These are phyloP conservation scores for Helicocarpus griseus DNA, from an alignment of 2,329 filamentous ascomycete genomes.

Conservation along the genomic window DNA sequence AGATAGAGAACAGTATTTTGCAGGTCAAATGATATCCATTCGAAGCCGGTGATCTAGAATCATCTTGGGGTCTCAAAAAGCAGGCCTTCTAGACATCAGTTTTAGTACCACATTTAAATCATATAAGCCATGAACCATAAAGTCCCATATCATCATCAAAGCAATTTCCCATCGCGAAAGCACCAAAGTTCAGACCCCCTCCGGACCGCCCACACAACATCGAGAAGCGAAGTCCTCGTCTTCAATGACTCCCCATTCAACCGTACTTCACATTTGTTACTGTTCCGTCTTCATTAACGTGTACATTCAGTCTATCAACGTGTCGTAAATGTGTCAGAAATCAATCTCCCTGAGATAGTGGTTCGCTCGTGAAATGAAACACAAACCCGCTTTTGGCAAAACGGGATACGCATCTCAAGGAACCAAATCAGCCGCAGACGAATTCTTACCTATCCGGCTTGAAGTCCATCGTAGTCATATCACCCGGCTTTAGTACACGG, in stretches of 20 bases:
- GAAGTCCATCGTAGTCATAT: constrained; percentile 32
- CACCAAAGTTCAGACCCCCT: neutral
- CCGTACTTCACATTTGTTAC: constrained; percentile 36
- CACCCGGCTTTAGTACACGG: constrained; percentile 32
- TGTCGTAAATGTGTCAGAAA: neutral
- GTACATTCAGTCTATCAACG: constrained; percentile 32
- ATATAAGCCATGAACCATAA: neutral
- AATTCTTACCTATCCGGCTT: constrained; percentile 30
- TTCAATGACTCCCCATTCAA: constrained; percentile 12
- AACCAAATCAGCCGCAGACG: neutral
- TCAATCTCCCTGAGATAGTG: no score
- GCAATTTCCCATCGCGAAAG: neutral
- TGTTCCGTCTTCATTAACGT: constrained; percentile 34
- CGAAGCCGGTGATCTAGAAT: neutral
- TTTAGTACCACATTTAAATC: neutral
- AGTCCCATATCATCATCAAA: neutral
- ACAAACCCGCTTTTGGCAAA: neutral
- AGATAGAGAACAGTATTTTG: neutral
- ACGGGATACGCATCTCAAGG: neutral
- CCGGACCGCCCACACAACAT: neutral
- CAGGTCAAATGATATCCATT: neutral
- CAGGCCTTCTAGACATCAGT: neutral
- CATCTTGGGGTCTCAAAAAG: neutral
- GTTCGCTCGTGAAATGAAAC: no score
- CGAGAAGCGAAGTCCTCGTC: no score